Evolutionary conservation across 2,329 filamentous ascomycete species (phyloP), one percentile per base, ranked within the genome.

Genomic region (Sclerotinia nivalis): DNA sequence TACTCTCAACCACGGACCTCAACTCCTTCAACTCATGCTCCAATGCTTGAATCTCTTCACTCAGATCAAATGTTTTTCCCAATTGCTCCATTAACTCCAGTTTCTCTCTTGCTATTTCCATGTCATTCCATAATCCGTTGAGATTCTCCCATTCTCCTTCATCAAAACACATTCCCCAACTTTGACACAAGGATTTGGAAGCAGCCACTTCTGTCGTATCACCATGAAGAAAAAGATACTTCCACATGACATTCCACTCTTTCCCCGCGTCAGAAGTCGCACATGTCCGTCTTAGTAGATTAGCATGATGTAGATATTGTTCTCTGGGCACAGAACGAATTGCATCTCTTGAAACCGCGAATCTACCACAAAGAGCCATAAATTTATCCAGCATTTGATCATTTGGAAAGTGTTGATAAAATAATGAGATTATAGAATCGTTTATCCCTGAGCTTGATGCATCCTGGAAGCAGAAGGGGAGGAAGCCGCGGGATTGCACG

Each of bases 401-500:
- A 2, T 45, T 25, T 4, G 66, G 66, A 18, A 68, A 68, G 40
- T 52, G 62, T 7, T 28, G 18, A 4, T 47, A 40, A 15, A 68
- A 68, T 22, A 61, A 59, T 15, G 55, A 43, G 34, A 52, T 62
- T 2, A n/a, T 6, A 2, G 47, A 31, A 47, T 45, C 31, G 18
- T 68, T 55, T 12, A n/a, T 20, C 12, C 13, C 49, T 12, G 34
- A 10, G 10, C 10, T n/a, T 34, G 56, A 68, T n/a, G 28, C 25
- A 47, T 59, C 52, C 31, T 67, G 65, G 40, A 67, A 37, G 22
- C 52, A 67, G 8, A 67, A 49, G n/a, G 54, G 65, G 7, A 67
- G 28, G 37, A 49, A 67, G 22, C 43, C 54, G 4, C 15, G 54
- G 22, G 28, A 45, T 58, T 67, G 52, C 4, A 67, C 40, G 34